These are phyloP conservation scores for Mitragyna speciosa DNA, from an alignment of 257 asterid species.

Conservation along the genomic window DNA sequence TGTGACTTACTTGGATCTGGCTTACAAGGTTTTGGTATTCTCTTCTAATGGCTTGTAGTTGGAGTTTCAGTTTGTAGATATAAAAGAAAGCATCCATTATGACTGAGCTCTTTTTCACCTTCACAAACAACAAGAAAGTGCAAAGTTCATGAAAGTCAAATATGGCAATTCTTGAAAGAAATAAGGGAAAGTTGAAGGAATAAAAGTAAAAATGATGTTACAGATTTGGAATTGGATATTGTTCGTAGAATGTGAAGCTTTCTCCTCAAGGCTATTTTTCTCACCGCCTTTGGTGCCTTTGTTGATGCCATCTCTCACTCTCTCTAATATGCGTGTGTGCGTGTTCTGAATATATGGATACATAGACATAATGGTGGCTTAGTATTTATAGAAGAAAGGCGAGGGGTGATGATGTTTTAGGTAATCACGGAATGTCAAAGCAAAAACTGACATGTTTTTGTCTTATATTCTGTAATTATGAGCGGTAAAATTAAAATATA, in stretches of 20 bases:
- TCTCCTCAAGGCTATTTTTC: slow-evolving; percentile 41
- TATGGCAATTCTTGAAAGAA: not conserved
- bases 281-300: slow-evolving; percentile 32
- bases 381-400: slow-evolving; percentile 39
- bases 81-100: slow-evolving; percentile 61
- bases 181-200: not conserved
- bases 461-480: not conserved
- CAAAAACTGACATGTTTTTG: slow-evolving; percentile 1
- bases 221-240: slow-evolving; percentile 72
- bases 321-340: slow-evolving; percentile 9
- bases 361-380: slow-evolving; percentile 17
- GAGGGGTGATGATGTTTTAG: slow-evolving; percentile 23
- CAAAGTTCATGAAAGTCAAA: not conserved
- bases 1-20: slow-evolving; percentile 45
- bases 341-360: not conserved
- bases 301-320: slow-evolving; percentile 36
- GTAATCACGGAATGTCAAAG: slow-evolving; percentile 61
- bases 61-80: slow-evolving; percentile 63
- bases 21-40: slow-evolving; percentile 50
- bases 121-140: slow-evolving; percentile 6
- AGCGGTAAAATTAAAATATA: not conserved
- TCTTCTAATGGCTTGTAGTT: slow-evolving; percentile 60
- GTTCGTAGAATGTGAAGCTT: slow-evolving; percentile 56
- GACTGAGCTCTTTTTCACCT: slow-evolving; percentile 62
- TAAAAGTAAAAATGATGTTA: slow-evolving; percentile 25